phyloP scores from a whole-genome alignment of 1,139 yeast species.

The Yamadazyma diospyri region DNA sequence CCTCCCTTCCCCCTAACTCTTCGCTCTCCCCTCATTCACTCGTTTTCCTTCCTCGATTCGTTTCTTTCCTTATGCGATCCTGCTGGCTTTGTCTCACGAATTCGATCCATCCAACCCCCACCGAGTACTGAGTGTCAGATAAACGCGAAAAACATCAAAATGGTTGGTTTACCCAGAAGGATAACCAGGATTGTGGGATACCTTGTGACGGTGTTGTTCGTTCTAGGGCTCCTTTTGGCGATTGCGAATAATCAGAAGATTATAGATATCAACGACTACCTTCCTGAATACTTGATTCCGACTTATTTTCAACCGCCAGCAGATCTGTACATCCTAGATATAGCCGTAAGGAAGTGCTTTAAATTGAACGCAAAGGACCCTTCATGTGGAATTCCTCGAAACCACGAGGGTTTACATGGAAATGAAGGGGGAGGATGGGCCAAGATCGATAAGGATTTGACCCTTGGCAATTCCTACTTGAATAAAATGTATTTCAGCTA shows the following conservation, averaged over 20 bases:
- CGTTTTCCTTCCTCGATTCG: too few species aligned
- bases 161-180: slow-evolving; percentile 24
- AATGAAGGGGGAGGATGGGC: slow-evolving; percentile 34
- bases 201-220: slow-evolving; percentile 15
- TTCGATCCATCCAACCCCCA: too few species aligned
- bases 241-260: slow-evolving; percentile 32
- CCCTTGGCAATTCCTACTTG: slow-evolving; percentile 33
- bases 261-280: slow-evolving; percentile 25
- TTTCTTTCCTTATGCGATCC: too few species aligned
- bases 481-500: slow-evolving; percentile 29
- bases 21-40: too few species aligned
- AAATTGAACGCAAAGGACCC: slow-evolving; percentile 21
- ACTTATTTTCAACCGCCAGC: slow-evolving; percentile 40
- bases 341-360: slow-evolving; percentile 31
- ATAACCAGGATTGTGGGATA: slow-evolving; percentile 25
- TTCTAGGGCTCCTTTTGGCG: slow-evolving; percentile 22
- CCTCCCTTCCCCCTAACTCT: too few species aligned
- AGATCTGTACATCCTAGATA: slow-evolving; percentile 35
- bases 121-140: too few species aligned
- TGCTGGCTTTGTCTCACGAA: too few species aligned
- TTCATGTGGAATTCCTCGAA: slow-evolving; percentile 32
- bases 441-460: slow-evolving; percentile 36
- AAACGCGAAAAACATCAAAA: too few species aligned
- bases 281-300: slow-evolving; percentile 32
- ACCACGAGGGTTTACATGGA: slow-evolving; percentile 28